Evolutionary conservation across 208 protist species (phyloP).

Genomic region (Acanthamoeba healyi): DNA sequence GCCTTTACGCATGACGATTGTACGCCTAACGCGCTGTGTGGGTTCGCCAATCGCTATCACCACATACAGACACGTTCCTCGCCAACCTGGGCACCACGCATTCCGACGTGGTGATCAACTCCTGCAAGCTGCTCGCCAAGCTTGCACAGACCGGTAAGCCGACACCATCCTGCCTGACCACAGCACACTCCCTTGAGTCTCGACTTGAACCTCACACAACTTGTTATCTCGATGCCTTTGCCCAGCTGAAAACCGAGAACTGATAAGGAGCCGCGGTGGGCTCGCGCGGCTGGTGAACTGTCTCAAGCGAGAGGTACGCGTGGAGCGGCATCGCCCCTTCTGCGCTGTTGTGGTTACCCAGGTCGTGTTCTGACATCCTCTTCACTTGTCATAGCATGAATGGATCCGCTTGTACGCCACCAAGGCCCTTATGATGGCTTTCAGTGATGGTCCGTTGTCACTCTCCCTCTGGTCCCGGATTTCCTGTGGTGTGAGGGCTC

Average conservation of each 20-base stretch:
- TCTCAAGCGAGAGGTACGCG: conserved; percentile 32
- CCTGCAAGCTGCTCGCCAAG: conserved; percentile 46
- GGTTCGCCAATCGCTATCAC: no score
- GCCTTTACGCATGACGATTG: no score
- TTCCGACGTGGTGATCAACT: conserved; percentile 65
- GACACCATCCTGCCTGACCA: no score
- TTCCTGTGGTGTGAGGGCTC: no score
- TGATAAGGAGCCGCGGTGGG: neutral
- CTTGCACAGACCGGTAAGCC: conserved; percentile 35
- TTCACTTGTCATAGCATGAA: neutral
- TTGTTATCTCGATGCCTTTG: neutral
- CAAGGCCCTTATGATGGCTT: neutral
- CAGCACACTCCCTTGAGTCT: no score
- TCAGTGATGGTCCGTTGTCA: neutral
- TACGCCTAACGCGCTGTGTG: no score
- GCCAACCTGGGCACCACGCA: conserved; percentile 29
- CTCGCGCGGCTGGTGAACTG: neutral
- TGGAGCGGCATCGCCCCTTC: no score
- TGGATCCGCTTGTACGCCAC: conserved; percentile 65
- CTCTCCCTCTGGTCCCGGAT: no score
- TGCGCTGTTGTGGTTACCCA: neutral
- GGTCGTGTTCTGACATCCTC: neutral
- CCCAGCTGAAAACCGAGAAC: neutral
- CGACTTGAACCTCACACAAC: no score
- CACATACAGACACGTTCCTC: conserved; percentile 8